Base-by-base conservation (phyloP, 306 rosid genomes). In the Rubus idaeus region DNA sequence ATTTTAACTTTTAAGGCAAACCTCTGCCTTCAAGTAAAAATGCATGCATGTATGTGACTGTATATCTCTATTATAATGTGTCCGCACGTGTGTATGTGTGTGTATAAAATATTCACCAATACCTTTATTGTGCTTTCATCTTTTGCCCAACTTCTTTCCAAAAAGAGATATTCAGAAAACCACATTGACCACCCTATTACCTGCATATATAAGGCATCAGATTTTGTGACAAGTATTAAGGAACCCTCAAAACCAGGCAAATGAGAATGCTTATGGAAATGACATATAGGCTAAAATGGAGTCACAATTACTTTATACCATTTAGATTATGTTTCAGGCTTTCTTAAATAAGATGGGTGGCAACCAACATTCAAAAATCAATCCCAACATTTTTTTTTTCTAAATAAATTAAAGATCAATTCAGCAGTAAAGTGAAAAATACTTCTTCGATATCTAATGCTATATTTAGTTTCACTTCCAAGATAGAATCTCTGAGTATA, bases 131-230 rank as follows among this genome's bases (percentile, higher is more conserved):
- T 94, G 68, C 75, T 83, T 86, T 94, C 97, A 90, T 94, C 98
- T 86, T 91, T 90, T 52, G 91, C 98, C 98, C 98, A 94, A 79
- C 81, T 94, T 90, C 98, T 90, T 87, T 91, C 98, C 82, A 94
- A 74, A 74, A 91, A 94, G 76, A 94, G 94, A 80, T 94, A 94
- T 77, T 91, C 98, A 69, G 97, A 89, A 82, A 94, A 94, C 97
- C 96, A 91, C 98, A 94, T 94, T 69, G 98, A 94, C 98, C 98
- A 94, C 70, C 98, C 98, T 85, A 94, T 84, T 53, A 94, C 98
- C 98, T 94, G 89, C 79, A 82, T 26, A 42, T 68, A 82, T 26
- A 16, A 35, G 21, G 61, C 52, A 57, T 62, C 18, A 37, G 40
- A 68, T 21, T 57, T 67, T 8, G 42, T 65, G 30, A 79, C 65